Evolutionary conservation across 2,329 filamentous ascomycete species (phyloP).

Genomic region (Fusarium dimerum): DNA sequence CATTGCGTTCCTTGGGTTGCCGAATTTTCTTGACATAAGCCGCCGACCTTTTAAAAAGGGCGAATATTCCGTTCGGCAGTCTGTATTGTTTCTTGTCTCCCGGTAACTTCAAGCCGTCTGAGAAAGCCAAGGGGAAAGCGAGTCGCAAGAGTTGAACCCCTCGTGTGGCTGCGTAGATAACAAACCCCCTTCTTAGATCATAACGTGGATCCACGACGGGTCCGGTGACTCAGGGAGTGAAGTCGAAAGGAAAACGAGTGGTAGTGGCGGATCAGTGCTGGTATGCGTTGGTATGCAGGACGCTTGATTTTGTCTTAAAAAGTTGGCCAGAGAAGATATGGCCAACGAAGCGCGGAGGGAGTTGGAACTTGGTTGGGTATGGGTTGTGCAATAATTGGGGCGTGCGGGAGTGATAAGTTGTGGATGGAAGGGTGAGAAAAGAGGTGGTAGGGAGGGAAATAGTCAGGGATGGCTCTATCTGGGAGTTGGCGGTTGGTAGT

Average conservation of each 20-base stretch:
- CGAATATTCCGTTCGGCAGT: conserved; percentile 14
- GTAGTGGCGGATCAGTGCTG: conserved; percentile 28
- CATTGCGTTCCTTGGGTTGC: conserved; percentile 25
- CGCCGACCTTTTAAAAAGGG: conserved; percentile 14
- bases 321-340: conserved; percentile 18
- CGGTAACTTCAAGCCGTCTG: not conserved
- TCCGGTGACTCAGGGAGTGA: conserved; percentile 29
- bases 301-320: conserved; percentile 25
- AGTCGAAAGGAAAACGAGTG: conserved; percentile 29
- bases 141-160: conserved; percentile 17
- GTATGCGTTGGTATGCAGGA: conserved; percentile 16
- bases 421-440: conserved; percentile 17
- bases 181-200: conserved; percentile 25
- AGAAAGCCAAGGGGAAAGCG: conserved; percentile 1
- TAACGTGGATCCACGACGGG: conserved; percentile 27
- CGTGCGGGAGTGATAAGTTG: conserved; percentile 20
- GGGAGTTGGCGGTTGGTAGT: conserved; percentile 13
- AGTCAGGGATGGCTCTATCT: conserved; percentile 24
- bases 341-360: not conserved
- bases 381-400: not conserved
- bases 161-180: conserved; percentile 26
- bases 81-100: conserved; percentile 12
- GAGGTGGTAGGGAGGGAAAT: conserved; percentile 17
- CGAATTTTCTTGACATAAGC: conserved; percentile 22
- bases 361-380: not conserved